Evolutionary conservation across 176 grass and related monocot species (phyloP).

Genomic region (Oryza punctata): DNA sequence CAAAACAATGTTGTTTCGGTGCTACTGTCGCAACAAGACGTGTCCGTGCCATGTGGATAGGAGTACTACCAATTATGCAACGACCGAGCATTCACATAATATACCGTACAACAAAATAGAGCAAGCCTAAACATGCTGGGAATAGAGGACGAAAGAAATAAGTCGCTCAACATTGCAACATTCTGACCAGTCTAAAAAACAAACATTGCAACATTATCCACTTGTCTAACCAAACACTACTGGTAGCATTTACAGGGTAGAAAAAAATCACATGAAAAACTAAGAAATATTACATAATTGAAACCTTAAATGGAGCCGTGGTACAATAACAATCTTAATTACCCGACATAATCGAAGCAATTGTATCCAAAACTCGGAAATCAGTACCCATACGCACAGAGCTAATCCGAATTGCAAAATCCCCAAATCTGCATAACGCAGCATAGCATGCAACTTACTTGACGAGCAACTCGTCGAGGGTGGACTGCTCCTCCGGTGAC

Average conservation of each 20-base stretch:
- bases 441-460: slow-evolving; percentile 56
- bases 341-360: slow-evolving; percentile 17
- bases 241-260: slow-evolving; percentile 1
- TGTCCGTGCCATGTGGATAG: background rate
- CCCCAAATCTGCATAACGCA: slow-evolving; percentile 19
- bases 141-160: slow-evolving; percentile 1
- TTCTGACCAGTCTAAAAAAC: too few relatives aligned
- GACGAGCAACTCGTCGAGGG: slow-evolving; percentile 66
- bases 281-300: background rate
- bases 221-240: background rate
- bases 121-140: slow-evolving; percentile 3
- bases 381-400: background rate
- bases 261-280: slow-evolving; percentile 1
- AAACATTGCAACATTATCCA: slow-evolving; percentile 30
- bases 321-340: slow-evolving; percentile 7
- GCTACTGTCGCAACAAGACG: background rate
- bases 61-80: background rate
- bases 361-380: background rate
- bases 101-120: slow-evolving; percentile 13
- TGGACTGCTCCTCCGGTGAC: slow-evolving; percentile 75
- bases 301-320: background rate
- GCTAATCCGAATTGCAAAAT: slow-evolving; percentile 8
- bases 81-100: background rate
- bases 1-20: background rate
- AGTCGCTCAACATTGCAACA: slow-evolving; percentile 2